Evolutionary conservation across 768 basidiomycete species (phyloP), one percentile per base, ranked within the genome.

Genomic region (Phallus indusiatus): DNA sequence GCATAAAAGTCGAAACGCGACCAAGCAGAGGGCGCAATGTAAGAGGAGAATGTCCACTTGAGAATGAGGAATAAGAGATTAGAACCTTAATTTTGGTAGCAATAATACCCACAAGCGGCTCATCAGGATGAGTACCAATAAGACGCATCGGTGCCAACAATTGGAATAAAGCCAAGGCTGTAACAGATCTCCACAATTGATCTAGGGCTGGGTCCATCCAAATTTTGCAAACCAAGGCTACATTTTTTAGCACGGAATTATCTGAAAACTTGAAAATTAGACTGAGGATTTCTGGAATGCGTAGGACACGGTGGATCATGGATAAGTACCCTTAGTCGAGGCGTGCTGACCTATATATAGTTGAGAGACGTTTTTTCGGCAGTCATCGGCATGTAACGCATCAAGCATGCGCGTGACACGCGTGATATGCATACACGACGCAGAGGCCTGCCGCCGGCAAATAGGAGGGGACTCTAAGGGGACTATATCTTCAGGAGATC

Each of bases 141-240:
- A 47, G 62, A 12, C 65, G 61, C 56, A 82, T 69, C 0, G 82
- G 81, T 11, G 75, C 75, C 10, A 86, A 73, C 4, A 83, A 59
- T 12, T 67, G 63, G 62, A 85, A 78, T 8, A 86, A 71, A 10
- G 69, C 71, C 33, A 69, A 55, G 1, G 81, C 67, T 54, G 73
- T 68, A 7, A 84, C 76, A 1, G 82, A 75, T 55, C 69, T 73
- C 85, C 85, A 86, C 0, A 85, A 66, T n/a, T 71, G 64, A 64
- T 84, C 79, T 57, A 85, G 67, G 1, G 82, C 80, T 22, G 81
- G 68, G 11, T 80, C 75, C 1, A 79, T 81, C 85, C 85, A 86
- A 51, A 61, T 64, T 63, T 76, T 83, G 72, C 80, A 85, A 16
- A 85, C 81, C 33, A 71, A 69, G 1, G 80, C 82, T 54, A 78